Evolutionary conservation across 768 basidiomycete genomes (phyloP).

Genomic region (Crucibulum laeve): DNA sequence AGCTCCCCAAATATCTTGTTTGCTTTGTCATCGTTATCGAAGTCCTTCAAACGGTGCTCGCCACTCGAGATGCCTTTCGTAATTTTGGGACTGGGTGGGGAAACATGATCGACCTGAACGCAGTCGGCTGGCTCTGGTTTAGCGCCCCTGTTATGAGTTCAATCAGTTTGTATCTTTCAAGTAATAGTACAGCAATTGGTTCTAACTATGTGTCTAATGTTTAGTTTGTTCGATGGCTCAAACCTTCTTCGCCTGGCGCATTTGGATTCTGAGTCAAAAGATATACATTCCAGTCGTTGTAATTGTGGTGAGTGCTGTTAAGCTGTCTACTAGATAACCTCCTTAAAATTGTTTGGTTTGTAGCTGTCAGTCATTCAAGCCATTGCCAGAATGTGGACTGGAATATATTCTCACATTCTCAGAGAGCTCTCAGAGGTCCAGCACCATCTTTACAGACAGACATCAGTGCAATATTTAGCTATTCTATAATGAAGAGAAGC

Average conservation of each 20-base stretch:
- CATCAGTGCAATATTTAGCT: neutral
- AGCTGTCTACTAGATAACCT: neutral
- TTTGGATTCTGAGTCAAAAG: constrained; percentile 8
- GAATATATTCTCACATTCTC: constrained; percentile 4
- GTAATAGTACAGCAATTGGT: neutral
- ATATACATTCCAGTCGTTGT: constrained; percentile 6
- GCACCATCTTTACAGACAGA: neutral
- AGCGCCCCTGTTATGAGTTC: constrained; percentile 17
- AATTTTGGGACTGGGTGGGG: constrained; percentile 23
- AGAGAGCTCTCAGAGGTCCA: constrained; percentile 6
- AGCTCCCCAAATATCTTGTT: constrained; percentile 16
- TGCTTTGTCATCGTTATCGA: constrained; percentile 11
- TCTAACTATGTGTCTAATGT: neutral
- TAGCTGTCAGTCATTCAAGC: constrained; percentile 10
- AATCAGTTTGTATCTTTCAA: constrained; percentile 10
- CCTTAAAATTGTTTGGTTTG: neutral
- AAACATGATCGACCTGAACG: constrained; percentile 14
- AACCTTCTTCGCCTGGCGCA: constrained; percentile 14
- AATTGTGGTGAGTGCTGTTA: constrained; percentile 1
- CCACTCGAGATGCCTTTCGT: constrained; percentile 18
- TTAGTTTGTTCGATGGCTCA: constrained; percentile 15
- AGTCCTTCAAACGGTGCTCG: constrained; percentile 15
- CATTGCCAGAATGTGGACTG: constrained; percentile 9
- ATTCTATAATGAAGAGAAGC: neutral
- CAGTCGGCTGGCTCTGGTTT: constrained; percentile 18